Evolutionary conservation across 768 basidiomycete genomes (phyloP), one percentile per base, ranked within the genome.

Genomic region (Rhodotorula graminis): DNA sequence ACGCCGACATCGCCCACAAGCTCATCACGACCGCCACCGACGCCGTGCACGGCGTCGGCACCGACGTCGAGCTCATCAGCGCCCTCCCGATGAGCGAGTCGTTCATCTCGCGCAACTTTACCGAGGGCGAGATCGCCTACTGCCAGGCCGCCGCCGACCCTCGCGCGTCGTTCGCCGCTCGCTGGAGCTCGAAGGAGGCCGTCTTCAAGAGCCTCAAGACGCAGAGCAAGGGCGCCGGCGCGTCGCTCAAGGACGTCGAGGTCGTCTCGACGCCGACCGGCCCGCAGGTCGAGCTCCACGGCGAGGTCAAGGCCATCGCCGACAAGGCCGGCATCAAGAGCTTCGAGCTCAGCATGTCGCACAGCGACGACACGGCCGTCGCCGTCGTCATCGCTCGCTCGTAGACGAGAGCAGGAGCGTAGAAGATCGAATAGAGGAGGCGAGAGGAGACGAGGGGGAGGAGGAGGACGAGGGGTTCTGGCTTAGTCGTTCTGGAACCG

Each of bases 181-280:
- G 94, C 67, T 99, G 96, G 95, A 91, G 87, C 42, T 95, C 92
- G 64, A 99, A 98, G 82, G 96, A 98, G 81, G 95, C 94, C 6
- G 88, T 90, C 65, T 97, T 98, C 88, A 98, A 98, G 84, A 90
- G 93, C 10, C 86, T 99, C 2, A 90, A 92, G 31, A 89, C 93
- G 57, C 83, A 88, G 29, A 93, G 91, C 8, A 90, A 92, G 82
- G 96, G 96, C 52, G 95, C 94, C 19, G 91, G 87, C 12, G 94
- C 96, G 27, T 85, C 89, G n/a, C 89, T 98, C 89, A 91, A 91
- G 82, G 94, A 98, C 75, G 98, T 99, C 71, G 96, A 98, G 82
- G 93, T 98, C 77, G 84, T 95, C 70, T 88, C 90, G 59, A 77
- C 82, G 23, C 84, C 84, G 56, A 84, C 85, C n/a, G 94, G 94